Evolutionary conservation across 2,329 filamentous ascomycete genomes (phyloP), one percentile per base, ranked within the genome.

Genomic region (Fusarium oligoseptatum): DNA sequence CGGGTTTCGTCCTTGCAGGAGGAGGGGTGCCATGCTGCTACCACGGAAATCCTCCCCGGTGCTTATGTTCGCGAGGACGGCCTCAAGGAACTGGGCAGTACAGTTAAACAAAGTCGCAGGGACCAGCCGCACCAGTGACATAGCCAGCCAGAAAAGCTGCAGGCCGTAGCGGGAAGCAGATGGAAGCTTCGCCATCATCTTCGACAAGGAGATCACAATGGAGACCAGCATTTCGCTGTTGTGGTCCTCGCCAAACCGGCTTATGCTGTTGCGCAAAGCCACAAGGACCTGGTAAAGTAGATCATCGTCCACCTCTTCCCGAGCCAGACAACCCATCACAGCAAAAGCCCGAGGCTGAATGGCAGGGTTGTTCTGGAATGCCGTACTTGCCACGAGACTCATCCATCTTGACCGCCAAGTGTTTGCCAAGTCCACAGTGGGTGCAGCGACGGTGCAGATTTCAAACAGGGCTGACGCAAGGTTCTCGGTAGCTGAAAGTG

Each of bases 251-350:
- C 89, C 88, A 77, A 92, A 93, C 32, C 91, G 88, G n/a, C 86
- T 84, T 17, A 93, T 87, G 75, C 91, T 92, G 72, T 88, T 91
- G 57, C 91, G 88, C 17, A 93, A 84, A 17, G 92, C 91, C 32
- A 93, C 92, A 4, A 93, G 85, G 22, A 93, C 91, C 79, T 93
- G 92, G 78, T 93, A 93, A 3, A 93, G 85, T 5, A 93, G 84
- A 78, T 93, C 92, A 73, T 93, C 92, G 64, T 93, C 92, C 2
- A 93, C 91, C 79, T 93, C 91, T 77, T 93, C 91, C n/a, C 91
- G 86, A 27, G 92, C 91, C 11, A 93, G 82, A 75, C 91, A 93
- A 15, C 92, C 92, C 91, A 93, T 93, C 45, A 93, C 91, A 2
- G 91, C 88, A 76, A 93, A 93, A 2, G 92, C 92, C 22, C 90